phyloP scores from a whole-genome alignment of 2,329 filamentous ascomycete species.

The Diaporthe aspalathi region DNA sequence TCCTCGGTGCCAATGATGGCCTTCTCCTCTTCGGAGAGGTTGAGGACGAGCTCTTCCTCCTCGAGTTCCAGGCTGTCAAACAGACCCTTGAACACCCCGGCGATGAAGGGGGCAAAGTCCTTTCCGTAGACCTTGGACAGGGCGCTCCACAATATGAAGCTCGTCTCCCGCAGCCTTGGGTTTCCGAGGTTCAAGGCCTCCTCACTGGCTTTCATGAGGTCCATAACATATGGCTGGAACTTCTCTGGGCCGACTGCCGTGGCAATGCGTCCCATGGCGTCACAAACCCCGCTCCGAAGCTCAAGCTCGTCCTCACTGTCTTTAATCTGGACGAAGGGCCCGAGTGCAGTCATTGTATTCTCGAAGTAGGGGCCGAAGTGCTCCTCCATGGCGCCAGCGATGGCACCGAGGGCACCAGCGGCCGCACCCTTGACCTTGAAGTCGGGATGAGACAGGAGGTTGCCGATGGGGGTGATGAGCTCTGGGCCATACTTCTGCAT shows the following conservation, averaged over 20 bases:
- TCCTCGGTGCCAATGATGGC: slow-evolving; percentile 74
- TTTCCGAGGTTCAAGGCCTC: slow-evolving; percentile 90
- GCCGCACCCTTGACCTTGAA: slow-evolving; percentile 90
- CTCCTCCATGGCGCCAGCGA: slow-evolving; percentile 85
- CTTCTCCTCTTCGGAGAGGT: slow-evolving; percentile 78
- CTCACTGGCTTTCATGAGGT: slow-evolving; percentile 91
- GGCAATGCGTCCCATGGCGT: slow-evolving; percentile 94
- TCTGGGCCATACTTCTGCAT: slow-evolving; percentile 85
- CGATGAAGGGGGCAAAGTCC: slow-evolving; percentile 81
- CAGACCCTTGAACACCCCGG: slow-evolving; percentile 81
- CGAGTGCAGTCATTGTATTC: slow-evolving; percentile 89
- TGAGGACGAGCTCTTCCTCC: slow-evolving; percentile 85
- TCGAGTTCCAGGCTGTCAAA: slow-evolving; percentile 88
- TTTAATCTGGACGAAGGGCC: slow-evolving; percentile 85
- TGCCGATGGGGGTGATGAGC: slow-evolving; percentile 85
- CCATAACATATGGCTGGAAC: slow-evolving; percentile 91
- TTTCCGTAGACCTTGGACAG: slow-evolving; percentile 94
- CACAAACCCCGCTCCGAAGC: slow-evolving; percentile 88
- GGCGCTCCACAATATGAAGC: slow-evolving; percentile 96
- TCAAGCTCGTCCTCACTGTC: slow-evolving; percentile 90
- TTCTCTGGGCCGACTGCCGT: slow-evolving; percentile 84
- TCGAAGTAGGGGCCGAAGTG: slow-evolving; percentile 93
- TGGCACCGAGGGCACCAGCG: slow-evolving; percentile 88
- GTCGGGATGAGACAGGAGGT: slow-evolving; percentile 85
- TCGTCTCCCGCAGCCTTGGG: slow-evolving; percentile 91